Conservation (phyloP, 306 rosid species). For the Hylodesmum podocarpum region DNA sequence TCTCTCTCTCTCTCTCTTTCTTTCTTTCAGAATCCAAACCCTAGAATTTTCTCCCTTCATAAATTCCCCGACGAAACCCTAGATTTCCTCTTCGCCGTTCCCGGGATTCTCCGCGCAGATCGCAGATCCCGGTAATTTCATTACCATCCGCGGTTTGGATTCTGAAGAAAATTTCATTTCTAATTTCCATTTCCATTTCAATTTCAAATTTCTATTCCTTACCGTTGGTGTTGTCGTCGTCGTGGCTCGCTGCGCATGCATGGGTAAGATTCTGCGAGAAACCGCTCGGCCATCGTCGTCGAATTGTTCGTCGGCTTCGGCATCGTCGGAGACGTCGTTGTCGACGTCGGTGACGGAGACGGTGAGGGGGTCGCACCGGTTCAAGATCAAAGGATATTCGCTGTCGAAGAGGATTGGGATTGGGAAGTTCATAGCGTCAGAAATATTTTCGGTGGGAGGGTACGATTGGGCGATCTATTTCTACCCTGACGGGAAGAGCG, state of each 20-base stretch:
- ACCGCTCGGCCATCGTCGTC: slow-evolving; percentile 56
- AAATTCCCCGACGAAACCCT: slow-evolving; percentile 33
- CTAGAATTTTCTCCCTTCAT: slow-evolving; percentile 31
- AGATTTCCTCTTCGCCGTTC: slow-evolving; percentile 45
- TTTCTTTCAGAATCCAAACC: slow-evolving; percentile 26
- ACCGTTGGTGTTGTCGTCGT: slow-evolving; percentile 11
- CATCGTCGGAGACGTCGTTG: slow-evolving; percentile 60
- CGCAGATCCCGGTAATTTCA: slow-evolving; percentile 36
- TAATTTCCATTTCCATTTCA: no score
- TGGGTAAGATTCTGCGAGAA: slow-evolving; percentile 75
- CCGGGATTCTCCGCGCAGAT: slow-evolving; percentile 1
- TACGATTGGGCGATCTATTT: slow-evolving; percentile 90
- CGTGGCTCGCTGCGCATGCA: slow-evolving; percentile 47
- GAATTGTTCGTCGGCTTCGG: slow-evolving; percentile 34
- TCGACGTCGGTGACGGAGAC: slow-evolving; percentile 77
- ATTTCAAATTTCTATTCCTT: no score
- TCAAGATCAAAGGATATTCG: slow-evolving; percentile 77
- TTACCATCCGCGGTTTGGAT: neutral
- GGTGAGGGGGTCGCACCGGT: slow-evolving; percentile 72
- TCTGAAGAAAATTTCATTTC: neutral
- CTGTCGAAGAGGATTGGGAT: slow-evolving; percentile 75
- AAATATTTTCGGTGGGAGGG: slow-evolving; percentile 78
- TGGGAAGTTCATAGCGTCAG: slow-evolving; percentile 77
- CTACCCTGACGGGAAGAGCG: slow-evolving; percentile 88
- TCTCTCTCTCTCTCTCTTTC: neutral